phyloP scores from a whole-genome alignment of 2,329 filamentous ascomycete genomes.

The Rutstroemia sp. region DNA sequence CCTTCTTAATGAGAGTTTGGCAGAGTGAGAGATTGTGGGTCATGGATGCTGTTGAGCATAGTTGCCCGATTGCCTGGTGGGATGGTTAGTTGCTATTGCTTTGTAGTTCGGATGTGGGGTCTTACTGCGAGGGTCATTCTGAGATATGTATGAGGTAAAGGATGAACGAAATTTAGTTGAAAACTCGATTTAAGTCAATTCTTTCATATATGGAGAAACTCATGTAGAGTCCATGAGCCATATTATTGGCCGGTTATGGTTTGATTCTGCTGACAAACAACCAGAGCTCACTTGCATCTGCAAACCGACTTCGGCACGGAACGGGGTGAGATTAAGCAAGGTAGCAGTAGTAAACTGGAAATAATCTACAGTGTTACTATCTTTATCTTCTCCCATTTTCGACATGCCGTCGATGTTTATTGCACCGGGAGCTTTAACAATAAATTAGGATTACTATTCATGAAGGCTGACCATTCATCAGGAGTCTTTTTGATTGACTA shows the following conservation, averaged over 20 bases:
- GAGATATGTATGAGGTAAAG: neutral
- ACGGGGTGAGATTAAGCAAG: neutral
- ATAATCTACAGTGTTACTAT: no score
- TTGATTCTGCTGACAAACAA: constrained; percentile 6
- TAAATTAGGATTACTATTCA: neutral
- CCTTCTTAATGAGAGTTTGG: constrained; percentile 61
- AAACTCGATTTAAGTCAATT: no score
- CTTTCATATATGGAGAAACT: no score
- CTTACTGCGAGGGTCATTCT: constrained; percentile 8
- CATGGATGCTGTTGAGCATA: constrained; percentile 77
- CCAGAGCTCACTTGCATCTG: neutral
- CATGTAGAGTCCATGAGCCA: no score
- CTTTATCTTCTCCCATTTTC: no score
- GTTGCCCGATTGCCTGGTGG: constrained; percentile 73
- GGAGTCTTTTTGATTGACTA: neutral
- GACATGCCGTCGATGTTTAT: no score
- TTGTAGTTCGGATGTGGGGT: neutral
- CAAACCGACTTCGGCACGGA: constrained; percentile 25
- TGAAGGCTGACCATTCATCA: neutral
- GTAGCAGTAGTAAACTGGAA: neutral
- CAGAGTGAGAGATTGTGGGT: constrained; percentile 72
- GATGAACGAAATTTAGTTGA: no score
- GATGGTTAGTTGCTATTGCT: neutral
- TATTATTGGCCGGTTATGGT: no score
- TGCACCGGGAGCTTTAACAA: neutral